Base-by-base conservation (phyloP, 768 basidiomycete genomes). In the Leccinum barrowsii region DNA sequence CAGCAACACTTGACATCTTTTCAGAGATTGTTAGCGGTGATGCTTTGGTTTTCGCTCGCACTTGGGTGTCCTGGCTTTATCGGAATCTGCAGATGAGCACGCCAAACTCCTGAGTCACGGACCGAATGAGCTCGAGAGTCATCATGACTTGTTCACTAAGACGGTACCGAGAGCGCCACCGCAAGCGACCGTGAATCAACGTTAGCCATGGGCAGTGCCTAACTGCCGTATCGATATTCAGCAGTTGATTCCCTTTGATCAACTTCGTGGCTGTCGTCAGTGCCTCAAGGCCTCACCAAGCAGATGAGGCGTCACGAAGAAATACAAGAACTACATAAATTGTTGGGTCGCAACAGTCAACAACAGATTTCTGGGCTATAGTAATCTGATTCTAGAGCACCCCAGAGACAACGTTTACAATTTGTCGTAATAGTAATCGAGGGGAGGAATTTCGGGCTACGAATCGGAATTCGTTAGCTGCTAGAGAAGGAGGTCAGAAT, bases 361-460 rank as follows among this genome's bases (percentile, higher is more conserved):
- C 62, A 72, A 65, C 50, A 44, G 15, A 42, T 50, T 46, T 50
- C 40, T 49, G 52, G 42, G 28, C 21, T 34, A 50, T 55, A 54
- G 53, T 47, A 59, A 56, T 50, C 56, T 56, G 44, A 47, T 57
- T 50, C 55, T 40, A 62, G 34, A 57, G 46, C 22, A 54, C 51
- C 56, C 50, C 12, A 17, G 46, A 47, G 17, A 48, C 19, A 26
- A 17, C 44, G 50, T 57, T 82, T 82, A 92, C 74, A 89, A 78
- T 81, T 94, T 96, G 84, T 96, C 94, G 80, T 95, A 94, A 81
- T 94, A 97, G 35, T 83, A 84, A 74, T 94, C 92, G 64, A 94
- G 82, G 56, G 88, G 50, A 48, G 94, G 94, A 56, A 95, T 89
- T 12, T 96, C 94, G 67, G 90, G 89, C 91, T 91, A 62, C 2